These are phyloP conservation scores for Plasmodium reichenowi DNA, from an alignment of 169 alveolate genomes.

Conservation along the genomic window DNA sequence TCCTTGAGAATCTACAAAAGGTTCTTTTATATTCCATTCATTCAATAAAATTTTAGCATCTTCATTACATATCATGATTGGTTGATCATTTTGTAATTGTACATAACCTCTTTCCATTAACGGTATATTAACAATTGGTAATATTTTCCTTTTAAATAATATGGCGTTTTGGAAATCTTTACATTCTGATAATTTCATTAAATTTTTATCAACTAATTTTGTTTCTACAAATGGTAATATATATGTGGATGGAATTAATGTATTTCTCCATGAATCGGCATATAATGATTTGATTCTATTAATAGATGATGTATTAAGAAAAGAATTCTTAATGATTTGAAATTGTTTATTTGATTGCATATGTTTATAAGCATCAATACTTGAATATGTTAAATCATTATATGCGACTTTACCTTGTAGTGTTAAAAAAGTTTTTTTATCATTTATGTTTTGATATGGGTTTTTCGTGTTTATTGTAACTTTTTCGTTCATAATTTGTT, in stretches of 20 bases:
- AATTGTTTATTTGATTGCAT: constrained; percentile 73
- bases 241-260: constrained; percentile 76
- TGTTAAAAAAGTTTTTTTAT: constrained; percentile 49
- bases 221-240: constrained; percentile 80
- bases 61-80: constrained; percentile 84
- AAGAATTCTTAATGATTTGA: constrained; percentile 51
- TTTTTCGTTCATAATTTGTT: constrained; percentile 67
- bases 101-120: constrained; percentile 82
- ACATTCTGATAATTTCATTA: constrained; percentile 79
- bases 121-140: constrained; percentile 86
- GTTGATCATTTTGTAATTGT: constrained; percentile 79
- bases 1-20: constrained; percentile 82
- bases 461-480: constrained; percentile 48
- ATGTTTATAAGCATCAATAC: constrained; percentile 73
- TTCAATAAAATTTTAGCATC: constrained; percentile 81
- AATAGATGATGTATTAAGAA: constrained; percentile 44
- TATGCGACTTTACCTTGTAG: constrained; percentile 44
- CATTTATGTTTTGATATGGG: constrained; percentile 30
- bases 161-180: constrained; percentile 77
- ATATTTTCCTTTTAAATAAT: constrained; percentile 58
- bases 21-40: constrained; percentile 83
- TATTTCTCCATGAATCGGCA: constrained; percentile 79
- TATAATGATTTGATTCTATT: constrained; percentile 82
- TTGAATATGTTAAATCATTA: constrained; percentile 45
- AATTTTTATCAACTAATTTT: constrained; percentile 71